Evolutionary conservation across 1,284 basidiomycete species (phyloP), one percentile per base, ranked within the genome.

Genomic region (Coriolopsis trogii): DNA sequence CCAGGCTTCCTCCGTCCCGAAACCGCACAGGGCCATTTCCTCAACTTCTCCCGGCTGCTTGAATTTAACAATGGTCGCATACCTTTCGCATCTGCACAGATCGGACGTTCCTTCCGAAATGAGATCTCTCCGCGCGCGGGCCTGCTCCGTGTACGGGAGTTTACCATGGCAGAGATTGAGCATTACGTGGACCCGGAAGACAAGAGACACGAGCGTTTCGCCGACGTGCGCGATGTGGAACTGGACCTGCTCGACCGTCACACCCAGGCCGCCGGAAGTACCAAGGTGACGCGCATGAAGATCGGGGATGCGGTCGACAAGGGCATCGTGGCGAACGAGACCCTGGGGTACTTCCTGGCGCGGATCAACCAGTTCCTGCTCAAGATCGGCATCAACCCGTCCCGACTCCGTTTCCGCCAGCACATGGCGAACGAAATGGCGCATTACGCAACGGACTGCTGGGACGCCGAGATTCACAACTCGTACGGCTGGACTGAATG

Each of bases 161-260:
- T 99, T 76, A 97, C 93, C 30, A 98, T 99, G 96, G 97, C 95
- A 48, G 97, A 99, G 77, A 98, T 99, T 70, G 97, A 99, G 75
- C 96, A 99, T 77, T 99, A 80, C 65, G 96, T 99, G 62, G 96
- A 99, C 76, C 97, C 96, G 6, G 80, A 84, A 47, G 89, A 98
- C 78, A 99, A 99, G 78, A 75, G 72, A 20, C 97, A 99, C 73
- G 76, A 82, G 21, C 84, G 87, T 29, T 99, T 99, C 79, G 68
- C 70, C 53, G 92, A 96, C 63, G 85, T 93, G 58, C 83, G 85
- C 58, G 81, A 93, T 63, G 76, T 93, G 58, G 81, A 79, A 36
- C 79, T 98, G 33, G 76, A 81, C 18, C 80, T 98, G 48, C 82
- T 99, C 46, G 87, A 95, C 67, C 88, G 93, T 61, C 75, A 91